phyloP scores from a whole-genome alignment of 2,329 filamentous ascomycete species.

The Pseudogymnoascus sp. region DNA sequence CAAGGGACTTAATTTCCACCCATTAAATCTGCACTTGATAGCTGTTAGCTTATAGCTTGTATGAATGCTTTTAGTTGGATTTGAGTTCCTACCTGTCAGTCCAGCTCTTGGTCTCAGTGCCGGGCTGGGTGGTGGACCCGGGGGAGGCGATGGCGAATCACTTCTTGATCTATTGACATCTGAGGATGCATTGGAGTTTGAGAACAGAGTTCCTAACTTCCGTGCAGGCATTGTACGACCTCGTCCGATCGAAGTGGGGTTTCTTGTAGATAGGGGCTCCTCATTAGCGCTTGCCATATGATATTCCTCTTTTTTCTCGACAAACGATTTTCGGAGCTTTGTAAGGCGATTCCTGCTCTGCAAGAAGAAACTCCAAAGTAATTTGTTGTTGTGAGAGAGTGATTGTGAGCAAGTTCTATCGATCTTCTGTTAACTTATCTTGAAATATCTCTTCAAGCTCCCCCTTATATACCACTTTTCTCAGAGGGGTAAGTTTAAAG shows the following conservation, averaged over 20 bases:
- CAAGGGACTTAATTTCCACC: neutral
- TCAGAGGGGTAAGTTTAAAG: neutral
- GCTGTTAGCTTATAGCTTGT: neutral
- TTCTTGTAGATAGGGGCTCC: neutral
- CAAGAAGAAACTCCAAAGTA: neutral
- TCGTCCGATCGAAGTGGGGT: neutral
- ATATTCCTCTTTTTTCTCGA: neutral
- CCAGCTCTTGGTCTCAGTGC: slow-evolving; percentile 17
- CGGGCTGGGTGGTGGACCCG: slow-evolving; percentile 33
- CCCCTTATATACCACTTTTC: neutral
- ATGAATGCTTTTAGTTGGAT: neutral
- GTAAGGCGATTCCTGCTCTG: neutral
- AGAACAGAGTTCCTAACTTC: neutral
- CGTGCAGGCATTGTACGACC: neutral
- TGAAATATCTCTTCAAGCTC: neutral
- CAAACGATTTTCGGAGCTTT: neutral
- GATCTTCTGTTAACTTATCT: neutral
- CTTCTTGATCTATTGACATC: slow-evolving; percentile 28
- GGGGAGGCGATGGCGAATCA: slow-evolving; percentile 33
- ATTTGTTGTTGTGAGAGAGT: neutral
- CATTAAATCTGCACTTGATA: neutral
- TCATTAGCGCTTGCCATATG: slow-evolving; percentile 5
- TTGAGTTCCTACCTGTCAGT: slow-evolving; percentile 10
- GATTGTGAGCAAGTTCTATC: neutral
- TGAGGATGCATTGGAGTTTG: neutral